These are phyloP conservation scores for Penicillium dipodomyicola DNA, from an alignment of 495 filamentous ascomycete genomes.

Conservation along the genomic window DNA sequence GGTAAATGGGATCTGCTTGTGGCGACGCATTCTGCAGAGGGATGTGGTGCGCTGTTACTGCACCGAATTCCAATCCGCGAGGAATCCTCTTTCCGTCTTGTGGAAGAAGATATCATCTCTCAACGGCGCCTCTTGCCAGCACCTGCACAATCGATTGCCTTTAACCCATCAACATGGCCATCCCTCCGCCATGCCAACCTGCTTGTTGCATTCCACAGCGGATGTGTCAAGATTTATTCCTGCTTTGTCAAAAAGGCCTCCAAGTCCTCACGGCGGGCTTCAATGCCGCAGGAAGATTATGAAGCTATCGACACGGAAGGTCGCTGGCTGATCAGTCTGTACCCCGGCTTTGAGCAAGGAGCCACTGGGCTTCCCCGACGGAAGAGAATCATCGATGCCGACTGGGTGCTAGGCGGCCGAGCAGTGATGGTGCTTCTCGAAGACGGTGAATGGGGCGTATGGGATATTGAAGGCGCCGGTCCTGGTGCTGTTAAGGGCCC, in stretches of 20 bases:
- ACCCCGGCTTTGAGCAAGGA: constrained; percentile 58
- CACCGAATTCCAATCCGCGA: constrained; percentile 48
- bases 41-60: constrained; percentile 60
- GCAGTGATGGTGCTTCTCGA: constrained; percentile 72
- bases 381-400: constrained; percentile 75
- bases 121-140: constrained; percentile 63
- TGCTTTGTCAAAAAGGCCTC: constrained; percentile 36
- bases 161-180: constrained; percentile 66
- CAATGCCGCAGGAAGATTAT: constrained; percentile 29
- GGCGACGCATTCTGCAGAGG: constrained; percentile 64
- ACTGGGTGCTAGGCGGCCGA: constrained; percentile 79
- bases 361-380: constrained; percentile 47
- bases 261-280: constrained; percentile 28
- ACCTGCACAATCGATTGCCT: constrained; percentile 64
- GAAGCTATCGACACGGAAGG: constrained; percentile 40
- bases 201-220: constrained; percentile 63
- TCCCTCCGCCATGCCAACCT: constrained; percentile 58
- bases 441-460: constrained; percentile 92
- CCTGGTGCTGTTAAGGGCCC: constrained; percentile 49
- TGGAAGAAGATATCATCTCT: constrained; percentile 49
- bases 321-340: constrained; percentile 67
- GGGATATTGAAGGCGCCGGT: constrained; percentile 75
- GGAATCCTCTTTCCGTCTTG: constrained; percentile 34
- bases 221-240: constrained; percentile 67
- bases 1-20: constrained; percentile 55